These are phyloP conservation scores for Lactifluus pinguis DNA, from an alignment of 768 basidiomycete genomes.

Conservation along the genomic window DNA sequence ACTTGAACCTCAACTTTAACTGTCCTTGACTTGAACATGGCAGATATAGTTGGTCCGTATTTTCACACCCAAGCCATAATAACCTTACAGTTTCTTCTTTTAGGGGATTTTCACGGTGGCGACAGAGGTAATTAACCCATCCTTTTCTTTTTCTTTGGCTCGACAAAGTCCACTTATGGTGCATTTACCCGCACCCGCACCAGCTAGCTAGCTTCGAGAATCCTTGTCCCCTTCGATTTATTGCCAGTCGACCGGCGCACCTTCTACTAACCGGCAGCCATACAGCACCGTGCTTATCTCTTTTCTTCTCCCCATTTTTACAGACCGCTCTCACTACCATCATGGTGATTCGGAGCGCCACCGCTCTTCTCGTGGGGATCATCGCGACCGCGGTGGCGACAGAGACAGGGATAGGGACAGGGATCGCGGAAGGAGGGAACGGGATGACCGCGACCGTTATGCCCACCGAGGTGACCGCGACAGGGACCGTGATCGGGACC, in stretches of 20 bases:
- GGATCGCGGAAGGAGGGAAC: constrained; percentile 22
- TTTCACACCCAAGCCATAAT: background rate
- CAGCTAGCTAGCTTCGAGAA: constrained; percentile 21
- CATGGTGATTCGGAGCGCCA: constrained; percentile 22
- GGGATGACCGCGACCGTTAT: constrained; percentile 22
- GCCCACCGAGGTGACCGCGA: constrained; percentile 25
- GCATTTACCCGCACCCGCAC: constrained; percentile 21
- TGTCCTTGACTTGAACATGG: background rate
- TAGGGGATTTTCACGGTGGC: background rate
- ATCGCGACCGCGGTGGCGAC: constrained; percentile 28
- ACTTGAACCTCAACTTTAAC: background rate
- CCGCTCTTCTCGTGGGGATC: constrained; percentile 24
- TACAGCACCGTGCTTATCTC: constrained; percentile 17
- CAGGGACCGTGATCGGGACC: constrained; percentile 34
- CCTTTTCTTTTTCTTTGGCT: constrained; percentile 13
- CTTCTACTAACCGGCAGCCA: constrained; percentile 11
- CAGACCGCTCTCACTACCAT: constrained; percentile 20
- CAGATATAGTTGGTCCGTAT: constrained; percentile 12
- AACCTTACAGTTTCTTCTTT: background rate
- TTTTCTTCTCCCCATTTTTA: constrained; percentile 10
- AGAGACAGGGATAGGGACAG: constrained; percentile 27
- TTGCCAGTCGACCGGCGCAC: constrained; percentile 11
- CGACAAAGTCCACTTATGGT: constrained; percentile 21
- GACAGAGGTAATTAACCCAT: constrained; percentile 17
- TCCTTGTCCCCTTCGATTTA: constrained; percentile 17